Evolutionary conservation across 257 asterid species (phyloP).

Genomic region (Solanum etuberosum): DNA sequence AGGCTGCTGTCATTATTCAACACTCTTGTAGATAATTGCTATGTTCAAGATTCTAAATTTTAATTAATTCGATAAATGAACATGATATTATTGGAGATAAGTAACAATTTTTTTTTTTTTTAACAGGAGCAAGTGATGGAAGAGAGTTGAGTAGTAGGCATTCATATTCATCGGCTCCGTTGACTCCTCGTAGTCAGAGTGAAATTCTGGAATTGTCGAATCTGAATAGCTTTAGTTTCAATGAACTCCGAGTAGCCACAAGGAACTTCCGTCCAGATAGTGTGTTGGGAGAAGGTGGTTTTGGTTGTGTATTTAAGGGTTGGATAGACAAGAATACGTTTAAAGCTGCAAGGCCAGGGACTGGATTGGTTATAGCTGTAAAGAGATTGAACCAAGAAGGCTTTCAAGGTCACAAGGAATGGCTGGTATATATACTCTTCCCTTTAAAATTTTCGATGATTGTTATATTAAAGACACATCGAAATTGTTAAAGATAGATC

Average conservation of each 20-base stretch:
- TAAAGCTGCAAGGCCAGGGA: conserved; percentile 50
- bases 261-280: conserved; percentile 77
- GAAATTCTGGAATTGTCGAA: conserved; percentile 55
- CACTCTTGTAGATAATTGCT: background rate
- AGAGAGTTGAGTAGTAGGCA: conserved; percentile 31
- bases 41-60: background rate
- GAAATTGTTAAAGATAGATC: background rate
- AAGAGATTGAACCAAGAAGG: conserved; percentile 76
- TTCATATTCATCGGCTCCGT: conserved; percentile 44
- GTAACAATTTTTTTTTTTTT: background rate
- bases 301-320: conserved; percentile 75
- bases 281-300: conserved; percentile 76
- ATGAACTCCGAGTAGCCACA: conserved; percentile 62
- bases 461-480: background rate
- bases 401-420: conserved; percentile 82
- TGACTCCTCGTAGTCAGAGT: conserved; percentile 42
- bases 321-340: conserved; percentile 66
- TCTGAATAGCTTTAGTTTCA: conserved; percentile 42
- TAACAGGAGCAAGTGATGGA: conserved; percentile 4
- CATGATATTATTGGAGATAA: background rate
- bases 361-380: conserved; percentile 60
- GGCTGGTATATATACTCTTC: conserved; percentile 47
- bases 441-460: background rate
- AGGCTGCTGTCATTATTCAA: background rate
- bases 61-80: background rate